Base-by-base conservation (phyloP, 805 yeast species). In the Limtongozyma cylindracea region DNA sequence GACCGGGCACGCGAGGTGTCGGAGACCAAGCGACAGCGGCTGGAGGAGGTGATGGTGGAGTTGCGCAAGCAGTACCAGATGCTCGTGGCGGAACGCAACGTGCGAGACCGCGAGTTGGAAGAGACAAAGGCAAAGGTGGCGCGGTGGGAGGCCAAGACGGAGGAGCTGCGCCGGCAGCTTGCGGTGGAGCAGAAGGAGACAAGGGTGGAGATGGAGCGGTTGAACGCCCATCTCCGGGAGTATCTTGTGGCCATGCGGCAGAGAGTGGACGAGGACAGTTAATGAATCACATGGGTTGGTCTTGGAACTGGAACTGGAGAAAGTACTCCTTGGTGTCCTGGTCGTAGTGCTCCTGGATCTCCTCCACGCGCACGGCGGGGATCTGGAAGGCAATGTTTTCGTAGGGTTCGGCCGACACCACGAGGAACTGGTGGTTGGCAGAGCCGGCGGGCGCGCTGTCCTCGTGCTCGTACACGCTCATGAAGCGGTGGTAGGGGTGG, bases 321-420 rank as follows among this genome's bases (percentile, higher is more conserved):
- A 63, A 74, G 32, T 62, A 74, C 27, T 61, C 69, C 27, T 58
- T 57, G 1, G 66, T 49, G 33, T 74, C 91, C 6, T 37, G 39
- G 38, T 80, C 91, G 69, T 74, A 80, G 37, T 53, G 57, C 34
- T 70, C 62, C 72, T 80, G 74, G 17, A 62, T 56, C 6, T 39
- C 30, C 4, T 36, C 24, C 7, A 46, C 64, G 9, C 65, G 48
- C 12, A 64, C 61, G 10, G 63, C 52, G 2, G 91, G 91, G 8
- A 88, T 52, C 26, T 76, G 68, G 25, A 84, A 49, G 2, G 71
- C 73, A 7, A 78, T 51, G 26, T 69, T 77, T 28, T 78, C 84
- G 40, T 77, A 88, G 2, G 95, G 95, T 38, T 78, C 93, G 3
- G 71, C 88, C n/a, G 80, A 67, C 0, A 82, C 45, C 8, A 82